Percentiles rank a stretch among this genome's conserved stretches.
Conservation (phyloP, 306 rosid genomes). For the Inga oerstediana region DNA sequence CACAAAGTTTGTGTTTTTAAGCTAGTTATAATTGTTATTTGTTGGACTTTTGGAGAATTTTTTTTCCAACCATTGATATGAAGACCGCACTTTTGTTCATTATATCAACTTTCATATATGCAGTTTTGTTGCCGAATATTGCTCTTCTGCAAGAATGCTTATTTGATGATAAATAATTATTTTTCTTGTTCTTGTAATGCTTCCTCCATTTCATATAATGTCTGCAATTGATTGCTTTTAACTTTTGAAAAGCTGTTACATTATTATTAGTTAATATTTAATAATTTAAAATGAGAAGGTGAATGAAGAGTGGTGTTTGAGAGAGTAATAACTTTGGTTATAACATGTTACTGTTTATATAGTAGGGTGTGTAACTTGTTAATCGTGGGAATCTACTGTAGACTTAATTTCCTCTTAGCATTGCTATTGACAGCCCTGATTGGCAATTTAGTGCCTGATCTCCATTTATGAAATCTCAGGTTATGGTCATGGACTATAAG, state of each 20-base stretch:
- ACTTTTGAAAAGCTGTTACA: constrained; percentile 1
- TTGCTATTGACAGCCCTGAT: not conserved
- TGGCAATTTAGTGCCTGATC: constrained; percentile 20
- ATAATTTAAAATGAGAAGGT: constrained; percentile 12
- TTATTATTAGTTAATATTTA: not conserved
- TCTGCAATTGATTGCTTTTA: constrained; percentile 18
- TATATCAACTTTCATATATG: not conserved
- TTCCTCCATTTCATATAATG: not conserved
- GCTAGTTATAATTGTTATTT: not conserved
- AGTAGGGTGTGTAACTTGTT: not conserved
- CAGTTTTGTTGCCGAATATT: constrained; percentile 18
- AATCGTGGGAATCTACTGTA: not conserved
- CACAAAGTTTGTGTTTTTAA: not conserved
- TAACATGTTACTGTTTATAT: not conserved
- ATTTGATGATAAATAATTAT: not conserved
- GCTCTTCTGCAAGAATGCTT: constrained; percentile 1
- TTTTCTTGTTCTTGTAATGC: constrained; percentile 12
- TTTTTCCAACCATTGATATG: not conserved
- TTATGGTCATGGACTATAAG: constrained; percentile 94
- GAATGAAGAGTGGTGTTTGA: not conserved
- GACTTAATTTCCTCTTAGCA: not conserved
- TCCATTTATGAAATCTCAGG: constrained; percentile 56
- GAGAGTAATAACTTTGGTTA: constrained; percentile 20
- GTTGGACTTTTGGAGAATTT: not conserved
- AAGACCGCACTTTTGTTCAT: not conserved